Base-by-base conservation (phyloP, 805 yeast genomes). In the Yarrowia deformans region DNA sequence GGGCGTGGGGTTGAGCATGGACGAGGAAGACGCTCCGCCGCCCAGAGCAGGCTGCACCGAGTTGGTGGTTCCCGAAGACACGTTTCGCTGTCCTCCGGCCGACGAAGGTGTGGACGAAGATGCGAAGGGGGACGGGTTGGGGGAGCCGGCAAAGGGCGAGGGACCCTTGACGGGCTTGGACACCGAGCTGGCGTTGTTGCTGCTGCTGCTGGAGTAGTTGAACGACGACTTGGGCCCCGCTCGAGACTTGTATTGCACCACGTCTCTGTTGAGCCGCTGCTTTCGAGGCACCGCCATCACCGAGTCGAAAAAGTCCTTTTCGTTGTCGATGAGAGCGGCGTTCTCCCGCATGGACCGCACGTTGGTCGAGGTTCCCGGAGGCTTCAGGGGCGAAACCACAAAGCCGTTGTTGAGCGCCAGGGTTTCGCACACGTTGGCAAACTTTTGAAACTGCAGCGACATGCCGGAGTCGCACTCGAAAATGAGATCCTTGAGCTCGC, bases 391-490 rank as follows among this genome's bases (percentile, higher is more conserved):
- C 60, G 90, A 81, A 6, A 95, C 83, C 70, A 90, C 87, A 49
- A 93, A 90, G 35, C 98, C 98, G 19, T 90, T 84, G 75, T 93
- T 93, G 80, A 95, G 84, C 18, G 91, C 84, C 69, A 90, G 83
- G 23, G 91, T 90, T 79, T 94, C 98, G 67, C 88, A 86, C 84
- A 91, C 90, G 39, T 94, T 90, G 3, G 98, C 89, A 77, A 89
- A 94, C 76, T 93, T 92, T 74, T 91, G 94, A 69, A 95, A 81
- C 78, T 94, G 97, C 66, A 93, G 86, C 71, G 91, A 87, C 83
- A 94, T 81, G 10, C 98, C 98, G 61, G 91, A 87, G 78, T 95
- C 98, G 76, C 91, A 84, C 78, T 94, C 98, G 71, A 93, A 81
- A 69, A 93, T 88, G 71, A 92, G 81, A 75, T 90, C 89, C 75